phyloP scores from a whole-genome alignment of 108 stramenopile species.

The Cyclotella cryptica region DNA sequence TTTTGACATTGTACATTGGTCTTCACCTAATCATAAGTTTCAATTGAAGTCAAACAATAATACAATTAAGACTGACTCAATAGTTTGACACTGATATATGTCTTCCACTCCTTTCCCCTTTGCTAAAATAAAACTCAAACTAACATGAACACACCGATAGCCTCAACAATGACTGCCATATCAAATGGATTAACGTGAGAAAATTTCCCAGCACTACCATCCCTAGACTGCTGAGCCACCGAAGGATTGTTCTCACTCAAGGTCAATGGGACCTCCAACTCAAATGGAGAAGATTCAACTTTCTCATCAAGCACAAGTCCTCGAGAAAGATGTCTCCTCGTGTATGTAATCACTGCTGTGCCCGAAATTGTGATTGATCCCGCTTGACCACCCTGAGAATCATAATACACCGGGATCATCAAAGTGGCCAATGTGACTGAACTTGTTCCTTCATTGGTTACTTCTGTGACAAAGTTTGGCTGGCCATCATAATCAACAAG shows the following conservation, averaged over 20 bases:
- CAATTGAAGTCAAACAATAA: no score
- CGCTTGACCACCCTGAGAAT: not conserved
- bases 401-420: not conserved
- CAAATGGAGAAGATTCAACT: not conserved
- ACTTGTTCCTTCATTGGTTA: not conserved
- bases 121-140: no score
- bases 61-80: no score
- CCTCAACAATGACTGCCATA: no score
- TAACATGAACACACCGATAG: no score
- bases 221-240: not conserved
- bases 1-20: no score
- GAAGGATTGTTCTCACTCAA: not conserved
- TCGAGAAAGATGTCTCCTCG: not conserved
- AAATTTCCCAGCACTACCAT: not conserved
- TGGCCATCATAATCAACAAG: not conserved
- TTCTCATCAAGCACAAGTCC: not conserved
- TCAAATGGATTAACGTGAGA: no score
- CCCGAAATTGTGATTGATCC: not conserved
- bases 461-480: not conserved
- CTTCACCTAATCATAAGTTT: no score
- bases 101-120: no score
- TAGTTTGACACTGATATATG: no score
- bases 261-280: not conserved
- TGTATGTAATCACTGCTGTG: not conserved
- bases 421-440: not conserved